Conservation (phyloP, 768 basidiomycete genomes). For the Russula emetica region DNA sequence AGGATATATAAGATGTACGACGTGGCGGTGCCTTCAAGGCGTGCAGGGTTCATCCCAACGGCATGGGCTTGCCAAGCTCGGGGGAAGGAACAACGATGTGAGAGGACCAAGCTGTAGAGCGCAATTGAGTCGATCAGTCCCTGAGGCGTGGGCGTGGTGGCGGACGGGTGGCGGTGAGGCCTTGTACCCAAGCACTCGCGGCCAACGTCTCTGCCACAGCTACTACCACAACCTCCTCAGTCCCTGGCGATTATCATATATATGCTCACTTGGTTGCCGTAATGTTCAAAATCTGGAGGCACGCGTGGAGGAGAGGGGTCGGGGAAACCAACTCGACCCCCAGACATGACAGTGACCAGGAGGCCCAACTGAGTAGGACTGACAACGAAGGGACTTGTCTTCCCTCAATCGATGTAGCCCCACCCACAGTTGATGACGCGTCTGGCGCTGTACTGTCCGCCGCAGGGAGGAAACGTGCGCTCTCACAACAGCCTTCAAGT, state of each 20-base stretch:
- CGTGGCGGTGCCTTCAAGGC: constrained; percentile 3
- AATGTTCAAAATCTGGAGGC: constrained; percentile 52
- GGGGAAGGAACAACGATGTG: background rate
- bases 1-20: constrained; percentile 4
- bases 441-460: constrained; percentile 23
- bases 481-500: constrained; percentile 3
- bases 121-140: background rate
- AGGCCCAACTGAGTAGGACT: constrained; percentile 17
- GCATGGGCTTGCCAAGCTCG: constrained; percentile 2
- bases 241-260: background rate
- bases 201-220: background rate
- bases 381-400: constrained; percentile 26
- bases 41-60: constrained; percentile 1
- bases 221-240: background rate
- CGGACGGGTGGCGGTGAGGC: too few species aligned
- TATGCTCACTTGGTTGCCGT: constrained; percentile 2
- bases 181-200: background rate
- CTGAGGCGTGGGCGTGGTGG: too few species aligned
- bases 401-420: constrained; percentile 21
- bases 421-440: constrained; percentile 22
- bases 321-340: constrained; percentile 11
- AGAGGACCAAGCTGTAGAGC: background rate
- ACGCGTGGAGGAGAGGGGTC: constrained; percentile 44
- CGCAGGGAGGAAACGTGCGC: constrained; percentile 18
- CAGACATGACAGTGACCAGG: constrained; percentile 24